Conservation (phyloP, 768 basidiomycete genomes). For the Russula abietina region DNA sequence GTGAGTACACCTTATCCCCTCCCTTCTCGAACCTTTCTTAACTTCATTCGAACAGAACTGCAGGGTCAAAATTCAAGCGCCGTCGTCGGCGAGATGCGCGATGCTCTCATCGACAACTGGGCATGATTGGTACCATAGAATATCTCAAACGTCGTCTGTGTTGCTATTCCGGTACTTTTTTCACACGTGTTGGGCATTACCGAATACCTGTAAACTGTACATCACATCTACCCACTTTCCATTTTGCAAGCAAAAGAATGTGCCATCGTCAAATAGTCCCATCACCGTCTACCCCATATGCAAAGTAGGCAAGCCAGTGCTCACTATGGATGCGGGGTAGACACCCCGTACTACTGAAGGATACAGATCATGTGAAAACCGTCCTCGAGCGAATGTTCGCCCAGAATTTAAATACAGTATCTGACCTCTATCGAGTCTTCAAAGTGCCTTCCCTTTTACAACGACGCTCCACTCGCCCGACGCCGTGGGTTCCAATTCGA, state of each 20-base stretch:
- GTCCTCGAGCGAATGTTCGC: background rate
- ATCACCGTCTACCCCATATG: background rate
- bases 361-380: background rate
- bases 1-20: constrained; percentile 44
- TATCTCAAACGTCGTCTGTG: background rate
- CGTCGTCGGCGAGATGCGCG: constrained; percentile 56
- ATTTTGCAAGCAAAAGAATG: constrained; percentile 11
- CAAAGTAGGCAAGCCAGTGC: background rate
- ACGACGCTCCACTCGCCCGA: constrained; percentile 25
- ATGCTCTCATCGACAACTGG: constrained; percentile 71
- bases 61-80: constrained; percentile 51
- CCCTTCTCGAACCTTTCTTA: constrained; percentile 1
- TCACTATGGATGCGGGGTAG: background rate
- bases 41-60: constrained; percentile 37
- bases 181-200: constrained; percentile 13
- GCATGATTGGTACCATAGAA: constrained; percentile 42
- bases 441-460: constrained; percentile 9
- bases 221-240: constrained; percentile 11
- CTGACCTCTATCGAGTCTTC: background rate
- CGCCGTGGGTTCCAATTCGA: constrained; percentile 19
- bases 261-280: background rate
- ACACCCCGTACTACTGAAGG: background rate
- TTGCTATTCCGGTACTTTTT: background rate
- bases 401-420: background rate
- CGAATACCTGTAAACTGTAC: constrained; percentile 20